Base-by-base conservation (phyloP, 208 protist genomes). In the Porcisia deanei region DNA sequence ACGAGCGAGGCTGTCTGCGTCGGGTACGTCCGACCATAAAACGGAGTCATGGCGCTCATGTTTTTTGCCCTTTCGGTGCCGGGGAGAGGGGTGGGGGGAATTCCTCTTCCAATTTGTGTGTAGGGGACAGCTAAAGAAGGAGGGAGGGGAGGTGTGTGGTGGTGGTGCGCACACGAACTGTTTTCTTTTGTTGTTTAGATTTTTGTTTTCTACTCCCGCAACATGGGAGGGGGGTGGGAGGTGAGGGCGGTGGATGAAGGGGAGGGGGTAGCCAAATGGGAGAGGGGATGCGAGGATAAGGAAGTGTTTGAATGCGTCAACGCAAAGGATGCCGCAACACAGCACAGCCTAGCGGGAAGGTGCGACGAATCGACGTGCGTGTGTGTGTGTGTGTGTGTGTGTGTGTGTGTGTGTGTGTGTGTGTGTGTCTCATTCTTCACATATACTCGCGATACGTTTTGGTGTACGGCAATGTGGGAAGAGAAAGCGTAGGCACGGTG, bases 31-130 rank as follows among this genome's bases (percentile, higher is more conserved):
- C 71, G 70, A 25, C 72, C 72, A 34, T 82, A 82, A 41, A 82
- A 82, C 41, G 71, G 65, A 1, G 77, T 73, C 65, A 82, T 73
- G 57, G 71, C 41, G 59, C 71, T 85, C 80, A 85, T 85, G 18
- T 47, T 57, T 0, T 47, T 30, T 30, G 0, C 30, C 30, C 30
- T 30, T 30, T 30, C 30, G 30, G 30, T 30, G 30, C 30, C 30
- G 30, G 30, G 30, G 30, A 30, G 30, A 0, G 30, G 30, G 30
- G 30, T 0, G 14, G 14, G 3, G 9, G 34, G 18, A 43, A 10
- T 22, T 43, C 20, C 20, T 58, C 20, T 57, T 30, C 30, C 30
- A 30, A 30, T 30, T 30, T 30, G 30, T 30, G 30, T 30, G 30
- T 30, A 30, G 30, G 30, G 30, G 30, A 3, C 14, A 5, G 20